Conservation (phyloP, 192 early-diverging fungal species). For the Linnemannia elongata region DNA sequence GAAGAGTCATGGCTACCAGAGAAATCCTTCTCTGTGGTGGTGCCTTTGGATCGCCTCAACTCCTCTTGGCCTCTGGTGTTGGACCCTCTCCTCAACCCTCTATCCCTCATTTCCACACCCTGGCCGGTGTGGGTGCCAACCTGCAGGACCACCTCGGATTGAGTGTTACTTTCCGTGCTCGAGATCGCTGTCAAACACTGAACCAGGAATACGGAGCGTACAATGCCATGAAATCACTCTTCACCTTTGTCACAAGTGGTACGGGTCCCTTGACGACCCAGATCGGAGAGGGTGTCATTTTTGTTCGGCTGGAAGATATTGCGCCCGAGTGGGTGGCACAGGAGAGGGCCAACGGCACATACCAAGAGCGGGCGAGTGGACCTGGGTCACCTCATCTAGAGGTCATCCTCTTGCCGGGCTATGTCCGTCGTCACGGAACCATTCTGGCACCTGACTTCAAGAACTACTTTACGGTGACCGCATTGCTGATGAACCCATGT, state of each 20-base stretch:
- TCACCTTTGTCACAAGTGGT: conserved; percentile 19
- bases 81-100: conserved; percentile 35
- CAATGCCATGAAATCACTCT: background rate
- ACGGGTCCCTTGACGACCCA: conserved; percentile 25
- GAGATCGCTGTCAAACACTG: conserved; percentile 10
- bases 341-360: conserved; percentile 45
- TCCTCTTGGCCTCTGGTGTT: conserved; percentile 57
- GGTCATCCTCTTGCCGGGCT: conserved; percentile 38
- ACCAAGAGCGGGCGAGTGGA: conserved; percentile 42
- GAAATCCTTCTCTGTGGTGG: conserved; percentile 63
- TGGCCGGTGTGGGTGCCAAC: conserved; percentile 55
- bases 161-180: conserved; percentile 27
- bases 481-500: conserved; percentile 35
- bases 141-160: conserved; percentile 54
- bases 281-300: conserved; percentile 42
- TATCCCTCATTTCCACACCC: conserved; percentile 45
- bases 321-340: conserved; percentile 48
- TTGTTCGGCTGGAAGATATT: conserved; percentile 42
- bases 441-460: conserved; percentile 28
- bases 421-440: conserved; percentile 19
- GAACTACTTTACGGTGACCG: conserved; percentile 33
- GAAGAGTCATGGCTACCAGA: conserved; percentile 24
- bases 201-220: background rate
- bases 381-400: conserved; percentile 40
- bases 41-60: conserved; percentile 52